These are phyloP conservation scores for Aristolochia contorta DNA, from an alignment of 164 flowering plant genomes.

Conservation along the genomic window DNA sequence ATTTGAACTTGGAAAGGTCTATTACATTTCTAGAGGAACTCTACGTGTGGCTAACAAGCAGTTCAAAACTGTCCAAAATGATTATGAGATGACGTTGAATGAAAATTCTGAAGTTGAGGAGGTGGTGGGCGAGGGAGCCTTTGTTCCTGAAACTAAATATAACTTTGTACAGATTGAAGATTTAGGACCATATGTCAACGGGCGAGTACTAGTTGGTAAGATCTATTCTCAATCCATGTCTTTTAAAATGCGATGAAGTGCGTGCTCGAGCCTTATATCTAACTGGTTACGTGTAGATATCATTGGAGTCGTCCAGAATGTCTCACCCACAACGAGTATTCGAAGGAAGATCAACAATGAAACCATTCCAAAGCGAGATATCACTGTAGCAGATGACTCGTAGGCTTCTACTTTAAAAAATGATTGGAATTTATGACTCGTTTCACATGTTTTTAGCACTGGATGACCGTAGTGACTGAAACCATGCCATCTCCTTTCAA, in stretches of 20 bases:
- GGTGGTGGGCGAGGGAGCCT: constrained; percentile 51
- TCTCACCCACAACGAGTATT: constrained; percentile 69
- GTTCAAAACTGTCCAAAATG: constrained; percentile 80
- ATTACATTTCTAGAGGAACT: constrained; percentile 78
- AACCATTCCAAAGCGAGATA: constrained; percentile 77
- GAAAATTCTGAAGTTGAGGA: constrained; percentile 88
- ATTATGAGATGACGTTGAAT: constrained; percentile 92
- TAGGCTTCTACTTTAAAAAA: constrained; percentile 18
- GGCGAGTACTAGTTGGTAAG: constrained; percentile 73
- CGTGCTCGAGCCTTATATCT: too few relatives aligned
- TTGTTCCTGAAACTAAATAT: constrained; percentile 67
- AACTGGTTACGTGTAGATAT: constrained; percentile 39
- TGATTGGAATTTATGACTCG: background rate
- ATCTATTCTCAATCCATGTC: background rate
- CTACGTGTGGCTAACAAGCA: constrained; percentile 85
- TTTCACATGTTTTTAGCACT: background rate
- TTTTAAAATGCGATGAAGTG: background rate
- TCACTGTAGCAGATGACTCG: constrained; percentile 91
- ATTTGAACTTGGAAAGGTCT: constrained; percentile 76
- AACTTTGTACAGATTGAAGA: constrained; percentile 75
- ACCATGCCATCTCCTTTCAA: background rate
- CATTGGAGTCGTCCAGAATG: constrained; percentile 82
- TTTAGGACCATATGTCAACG: constrained; percentile 71
- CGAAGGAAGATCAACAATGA: constrained; percentile 79
- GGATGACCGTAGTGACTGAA: background rate